Base-by-base conservation (phyloP, 2,329 filamentous ascomycete species). In the Sphaceloma murrayae region DNA sequence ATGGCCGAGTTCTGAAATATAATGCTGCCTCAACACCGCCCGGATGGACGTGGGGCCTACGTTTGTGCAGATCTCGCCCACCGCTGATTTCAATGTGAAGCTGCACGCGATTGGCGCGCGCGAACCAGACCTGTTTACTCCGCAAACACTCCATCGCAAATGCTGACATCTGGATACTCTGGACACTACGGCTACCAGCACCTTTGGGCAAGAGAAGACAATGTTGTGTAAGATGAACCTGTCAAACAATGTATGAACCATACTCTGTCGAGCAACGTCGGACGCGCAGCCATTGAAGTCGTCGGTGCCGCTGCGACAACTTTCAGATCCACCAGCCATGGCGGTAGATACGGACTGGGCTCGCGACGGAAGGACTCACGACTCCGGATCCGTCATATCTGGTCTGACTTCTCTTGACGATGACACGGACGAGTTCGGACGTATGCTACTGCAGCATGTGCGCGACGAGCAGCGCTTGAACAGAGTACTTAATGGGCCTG, bases 391-490 rank as follows among this genome's bases (percentile, higher is more conserved):
- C 9, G 36, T 44, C n/a, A 44, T 52, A 16, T 60, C 64, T 8
- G 59, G 58, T 24, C 49, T 67, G 27, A 64, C 58, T 22, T 58
- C 57, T 8, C 52, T 67, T 43, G 66, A 67, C 31, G 62, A 64
- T 48, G 65, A 64, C 46, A 65, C 62, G 14, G 66, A 70, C 51
- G 66, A 69, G 1, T 69, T 72, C 47, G 67, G 67, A 11, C 58
- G 58, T 42, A 58, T 57, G 40, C 61, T 70, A 50, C 56, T 69
- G 36, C 63, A 68, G 50, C 61, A 67, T 49, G 60, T 58, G 27
- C 43, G 43, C 14, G 67, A 71, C 51, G 54, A 64, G 48, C 60
- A 60, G 38, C 62, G 64, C 17, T 45, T 66, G 21, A 58, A 59
- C 27, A 57, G 58, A 47, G 62, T 62, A 30, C 51, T 61, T 34